Evolutionary conservation across 2,329 filamentous ascomycete species (phyloP).

Genomic region (Clarireedia homoeocarpa): DNA sequence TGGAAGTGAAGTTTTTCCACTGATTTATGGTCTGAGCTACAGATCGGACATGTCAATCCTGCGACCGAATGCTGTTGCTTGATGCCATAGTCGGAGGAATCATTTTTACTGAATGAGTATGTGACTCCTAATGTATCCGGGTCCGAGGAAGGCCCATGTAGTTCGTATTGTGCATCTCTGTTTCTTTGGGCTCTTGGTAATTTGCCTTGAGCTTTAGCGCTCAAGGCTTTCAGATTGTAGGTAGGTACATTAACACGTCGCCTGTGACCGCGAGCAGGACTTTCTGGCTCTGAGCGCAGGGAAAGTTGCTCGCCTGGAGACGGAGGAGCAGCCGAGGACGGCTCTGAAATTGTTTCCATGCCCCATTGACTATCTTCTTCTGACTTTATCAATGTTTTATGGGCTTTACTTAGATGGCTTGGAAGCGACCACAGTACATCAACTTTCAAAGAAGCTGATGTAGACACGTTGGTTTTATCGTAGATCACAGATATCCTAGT

Average conservation of each 20-base stretch:
- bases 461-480: conserved; percentile 4
- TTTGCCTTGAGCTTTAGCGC: conserved; percentile 48
- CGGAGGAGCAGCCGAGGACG: background rate
- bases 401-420: conserved; percentile 7
- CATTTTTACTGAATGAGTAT: conserved; percentile 20
- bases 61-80: conserved; percentile 17
- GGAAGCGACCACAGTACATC: conserved; percentile 21
- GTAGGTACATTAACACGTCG: conserved; percentile 25
- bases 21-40: conserved; percentile 10
- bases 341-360: background rate
- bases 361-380: background rate
- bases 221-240: conserved; percentile 54
- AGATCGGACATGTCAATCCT: conserved; percentile 24
- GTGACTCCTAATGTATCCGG: conserved; percentile 21
- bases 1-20: conserved; percentile 21
- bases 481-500: conserved; percentile 2
- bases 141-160: conserved; percentile 11
- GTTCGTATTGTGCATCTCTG: conserved; percentile 22
- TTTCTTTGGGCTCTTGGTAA: conserved; percentile 38
- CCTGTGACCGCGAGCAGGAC: conserved; percentile 18
- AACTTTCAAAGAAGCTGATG: conserved; percentile 11
- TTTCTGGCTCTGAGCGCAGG: conserved; percentile 10
- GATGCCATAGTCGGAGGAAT: conserved; percentile 15
- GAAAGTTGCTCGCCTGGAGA: conserved; percentile 5
- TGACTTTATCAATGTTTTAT: background rate